Evolutionary conservation across 148 eudicot genomes (phyloP).

Genomic region (Fagopyrum homotropicum): DNA sequence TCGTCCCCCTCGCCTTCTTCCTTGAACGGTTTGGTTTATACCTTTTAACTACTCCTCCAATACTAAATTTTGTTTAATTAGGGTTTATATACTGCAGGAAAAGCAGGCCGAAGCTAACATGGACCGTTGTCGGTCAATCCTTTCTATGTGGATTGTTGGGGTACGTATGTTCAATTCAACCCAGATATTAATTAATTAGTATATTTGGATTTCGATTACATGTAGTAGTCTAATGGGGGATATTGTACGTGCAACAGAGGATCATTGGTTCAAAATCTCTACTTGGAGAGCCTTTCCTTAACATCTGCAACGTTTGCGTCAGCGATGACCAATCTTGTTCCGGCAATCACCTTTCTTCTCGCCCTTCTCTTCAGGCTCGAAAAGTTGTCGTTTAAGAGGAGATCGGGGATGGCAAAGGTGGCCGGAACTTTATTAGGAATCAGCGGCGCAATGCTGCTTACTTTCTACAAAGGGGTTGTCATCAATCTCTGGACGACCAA

Average conservation of each 20-base stretch:
- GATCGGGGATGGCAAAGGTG: constrained; percentile 58
- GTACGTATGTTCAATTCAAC: not conserved
- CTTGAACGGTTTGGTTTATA: constrained; percentile 17
- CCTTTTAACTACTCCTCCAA: not conserved
- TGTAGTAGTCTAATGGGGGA: not conserved
- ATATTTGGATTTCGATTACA: not conserved
- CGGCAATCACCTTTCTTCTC: constrained; percentile 59
- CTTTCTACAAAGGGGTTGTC: constrained; percentile 55
- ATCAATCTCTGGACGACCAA: constrained; percentile 41
- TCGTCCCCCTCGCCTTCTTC: constrained; percentile 18
- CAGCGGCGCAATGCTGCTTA: constrained; percentile 68
- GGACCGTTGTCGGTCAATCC: constrained; percentile 12
- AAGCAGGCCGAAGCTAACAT: constrained; percentile 8
- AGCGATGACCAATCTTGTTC: constrained; percentile 56
- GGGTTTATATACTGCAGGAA: constrained; percentile 3
- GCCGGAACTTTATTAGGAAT: constrained; percentile 54
- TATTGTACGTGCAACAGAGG: constrained; percentile 31
- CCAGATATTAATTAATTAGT: not conserved
- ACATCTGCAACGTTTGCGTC: constrained; percentile 65
- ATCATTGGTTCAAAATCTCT: constrained; percentile 44
- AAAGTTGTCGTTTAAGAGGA: constrained; percentile 27
- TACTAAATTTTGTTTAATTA: no score
- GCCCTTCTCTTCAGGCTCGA: constrained; percentile 52
- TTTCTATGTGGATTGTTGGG: constrained; percentile 11
- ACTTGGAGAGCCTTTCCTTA: constrained; percentile 39